phyloP scores from a whole-genome alignment of 805 yeast genomes.

The Schwanniomyces yamadae region DNA sequence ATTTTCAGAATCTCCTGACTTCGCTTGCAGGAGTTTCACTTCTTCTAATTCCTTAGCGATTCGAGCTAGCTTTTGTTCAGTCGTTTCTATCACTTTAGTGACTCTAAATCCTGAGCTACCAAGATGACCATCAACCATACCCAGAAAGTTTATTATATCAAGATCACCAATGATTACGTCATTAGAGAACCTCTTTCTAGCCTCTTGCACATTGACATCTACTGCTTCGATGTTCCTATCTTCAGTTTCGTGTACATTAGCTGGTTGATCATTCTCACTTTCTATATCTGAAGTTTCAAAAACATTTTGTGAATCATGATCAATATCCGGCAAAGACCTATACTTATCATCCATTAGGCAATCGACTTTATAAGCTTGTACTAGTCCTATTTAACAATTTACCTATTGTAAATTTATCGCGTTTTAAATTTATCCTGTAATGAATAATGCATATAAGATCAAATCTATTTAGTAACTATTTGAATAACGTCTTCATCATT shows the following conservation, averaged over 20 bases:
- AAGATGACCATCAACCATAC: slow-evolving; percentile 21
- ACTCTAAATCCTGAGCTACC: slow-evolving; percentile 24
- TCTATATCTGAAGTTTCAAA: slow-evolving; percentile 49
- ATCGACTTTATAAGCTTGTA: too few relatives aligned
- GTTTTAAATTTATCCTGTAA: neutral
- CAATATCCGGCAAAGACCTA: slow-evolving; percentile 18
- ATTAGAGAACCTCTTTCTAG: slow-evolving; percentile 23
- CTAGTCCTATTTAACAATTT: too few relatives aligned
- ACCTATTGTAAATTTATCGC: neutral
- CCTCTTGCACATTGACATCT: slow-evolving; percentile 12
- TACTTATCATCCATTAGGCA: slow-evolving; percentile 12
- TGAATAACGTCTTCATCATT: slow-evolving; percentile 95
- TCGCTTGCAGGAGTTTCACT: slow-evolving; percentile 18
- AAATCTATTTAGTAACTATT: slow-evolving; percentile 70
- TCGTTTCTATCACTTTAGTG: slow-evolving; percentile 30
- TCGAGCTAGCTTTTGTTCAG: slow-evolving; percentile 36
- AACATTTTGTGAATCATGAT: slow-evolving; percentile 30
- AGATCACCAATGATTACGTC: slow-evolving; percentile 19
- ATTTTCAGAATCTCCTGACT: neutral
- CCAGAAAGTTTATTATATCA: slow-evolving; percentile 39
- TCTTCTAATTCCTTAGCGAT: slow-evolving; percentile 41
- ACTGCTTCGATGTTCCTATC: slow-evolving; percentile 16
- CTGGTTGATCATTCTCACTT: slow-evolving; percentile 22
- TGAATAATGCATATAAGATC: slow-evolving; percentile 1
- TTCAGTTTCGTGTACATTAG: slow-evolving; percentile 4